phyloP scores from a whole-genome alignment of 2,329 filamentous ascomycete species.

The Dothidotthia symphoricarpi region DNA sequence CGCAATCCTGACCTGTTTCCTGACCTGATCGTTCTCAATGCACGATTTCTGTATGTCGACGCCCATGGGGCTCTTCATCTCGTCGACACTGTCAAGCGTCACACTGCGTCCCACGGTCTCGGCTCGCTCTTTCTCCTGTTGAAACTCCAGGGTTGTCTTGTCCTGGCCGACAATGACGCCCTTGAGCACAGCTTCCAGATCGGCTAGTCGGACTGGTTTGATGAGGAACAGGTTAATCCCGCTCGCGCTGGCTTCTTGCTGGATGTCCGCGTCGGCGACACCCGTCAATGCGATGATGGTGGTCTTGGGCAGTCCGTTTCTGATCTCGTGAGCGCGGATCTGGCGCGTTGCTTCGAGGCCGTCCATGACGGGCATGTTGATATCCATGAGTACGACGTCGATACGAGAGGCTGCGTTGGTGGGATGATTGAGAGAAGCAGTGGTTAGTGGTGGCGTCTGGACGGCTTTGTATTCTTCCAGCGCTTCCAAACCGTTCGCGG shows the following conservation, averaged over 20 bases:
- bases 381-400: slow-evolving; percentile 39
- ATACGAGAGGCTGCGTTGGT: slow-evolving; percentile 15
- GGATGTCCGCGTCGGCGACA: slow-evolving; percentile 50
- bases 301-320: slow-evolving; percentile 43
- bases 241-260: slow-evolving; percentile 52
- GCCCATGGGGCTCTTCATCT: too few relatives aligned
- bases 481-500: slow-evolving; percentile 40
- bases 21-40: too few relatives aligned
- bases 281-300: slow-evolving; percentile 56
- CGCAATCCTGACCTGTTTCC: too few relatives aligned
- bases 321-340: slow-evolving; percentile 48
- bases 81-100: too few relatives aligned
- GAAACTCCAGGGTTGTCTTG: slow-evolving; percentile 19
- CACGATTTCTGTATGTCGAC: too few relatives aligned
- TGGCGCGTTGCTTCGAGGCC: slow-evolving; percentile 43
- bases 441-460: slow-evolving; percentile 4
- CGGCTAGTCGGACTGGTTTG: slow-evolving; percentile 50
- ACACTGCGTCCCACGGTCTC: too few relatives aligned
- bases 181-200: slow-evolving; percentile 44
- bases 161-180: slow-evolving; percentile 34
- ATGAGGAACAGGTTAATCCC: slow-evolving; percentile 57
- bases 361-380: slow-evolving; percentile 42
- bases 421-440: slow-evolving; percentile 1
- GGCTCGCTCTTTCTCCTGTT: slow-evolving; percentile 9
- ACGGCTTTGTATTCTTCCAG: slow-evolving; percentile 31